Base-by-base conservation (phyloP, 495 filamentous ascomycete species). In the Penicillium lividum region DNA sequence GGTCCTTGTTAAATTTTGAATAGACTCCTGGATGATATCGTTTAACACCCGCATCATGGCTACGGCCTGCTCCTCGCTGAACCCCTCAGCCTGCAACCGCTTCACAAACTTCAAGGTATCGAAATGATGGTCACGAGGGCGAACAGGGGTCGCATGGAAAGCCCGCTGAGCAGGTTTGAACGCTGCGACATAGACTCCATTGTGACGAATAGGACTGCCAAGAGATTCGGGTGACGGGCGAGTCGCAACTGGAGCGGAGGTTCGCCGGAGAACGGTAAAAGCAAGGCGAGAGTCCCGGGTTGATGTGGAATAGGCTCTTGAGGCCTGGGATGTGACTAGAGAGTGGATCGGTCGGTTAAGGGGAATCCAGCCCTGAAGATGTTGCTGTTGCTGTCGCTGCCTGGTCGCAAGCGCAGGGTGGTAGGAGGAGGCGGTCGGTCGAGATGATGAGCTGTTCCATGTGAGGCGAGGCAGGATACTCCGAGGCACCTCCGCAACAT, bases 91-190 rank as follows among this genome's bases (percentile, higher is more conserved):
- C 68, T 91, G 84, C 7, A 99, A 82, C 40, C 92, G 85, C 72
- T 96, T 88, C 13, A 98, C 93, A 70, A 98, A 97, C 74, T 96
- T 96, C 54, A 99, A 81, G 0, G 94, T 99, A 75, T 99, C 94
- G 62, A 99, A 99, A 72, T 99, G 94, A 73, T 99, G 94, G 68
- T 97, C 93, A 34, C 87, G 82, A 7, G 69, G 67, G 53, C 73
- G 83, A 6, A 71, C 62, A 1, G 84, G 73, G 0, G 89, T 88
- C 9, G 86, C 82, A 69, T 90, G 89, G 73, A 98, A 97, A 16
- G 75, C 75, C 1, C 77, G 74, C 40, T 71, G 70, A 11, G 77
- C 75, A n/a, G 71, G 61, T 30, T 74, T 73, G 50, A 77, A 80
- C 0, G 62, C 57, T 13, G 76, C 74, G 51, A 75, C 76, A 55